Base-by-base conservation (phyloP, 179 eudicot species). In the Nepenthes alata region DNA sequence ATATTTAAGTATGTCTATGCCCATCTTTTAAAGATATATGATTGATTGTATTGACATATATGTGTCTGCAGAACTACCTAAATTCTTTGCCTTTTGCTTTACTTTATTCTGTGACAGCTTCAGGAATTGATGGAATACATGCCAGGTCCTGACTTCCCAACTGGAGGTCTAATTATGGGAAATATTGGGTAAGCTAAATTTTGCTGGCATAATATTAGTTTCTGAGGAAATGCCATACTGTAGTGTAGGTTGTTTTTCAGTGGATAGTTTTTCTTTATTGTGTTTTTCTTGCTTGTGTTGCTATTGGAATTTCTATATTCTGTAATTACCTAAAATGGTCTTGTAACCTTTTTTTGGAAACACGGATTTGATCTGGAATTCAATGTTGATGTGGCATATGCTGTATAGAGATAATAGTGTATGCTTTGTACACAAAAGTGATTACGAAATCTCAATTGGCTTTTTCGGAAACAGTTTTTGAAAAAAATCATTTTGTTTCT, bases 91-190 rank as follows among this genome's bases (percentile, higher is more conserved):
- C 52, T 37, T 15, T 39, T 54, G n/a, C 35, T 58, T 11, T 61
- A 35, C 15, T 47, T 39, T 41, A 16, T 36, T 53, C 56, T 75
- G 48, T 62, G 48, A 64, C 70, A 93, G 98, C 82, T 93, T 66
- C 94, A 87, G 73, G 96, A 93, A 71, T 61, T 93, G 83, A 74
- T 93, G 80, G 98, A 89, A 72, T 87, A 73, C 88, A 81, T 93
- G 98, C 98, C 98, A 51, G 98, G 85, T 68, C 98, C 98, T 47
- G 98, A 93, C 70, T 93, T 93, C 53, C 98, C 98, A 25, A 93
- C 97, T 55, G 98, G 98, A 67, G 98, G 98, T 65, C 54, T 87
- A 68, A 80, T 93, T 68, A 93, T 93, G 98, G 98, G 98, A 39
- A 93, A 77, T 62, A 57, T 69, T 35, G 97, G 97, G 97, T 91